These are phyloP conservation scores for Rhodotorula sp. DNA, from an alignment of 1,284 basidiomycete species.

Conservation along the genomic window DNA sequence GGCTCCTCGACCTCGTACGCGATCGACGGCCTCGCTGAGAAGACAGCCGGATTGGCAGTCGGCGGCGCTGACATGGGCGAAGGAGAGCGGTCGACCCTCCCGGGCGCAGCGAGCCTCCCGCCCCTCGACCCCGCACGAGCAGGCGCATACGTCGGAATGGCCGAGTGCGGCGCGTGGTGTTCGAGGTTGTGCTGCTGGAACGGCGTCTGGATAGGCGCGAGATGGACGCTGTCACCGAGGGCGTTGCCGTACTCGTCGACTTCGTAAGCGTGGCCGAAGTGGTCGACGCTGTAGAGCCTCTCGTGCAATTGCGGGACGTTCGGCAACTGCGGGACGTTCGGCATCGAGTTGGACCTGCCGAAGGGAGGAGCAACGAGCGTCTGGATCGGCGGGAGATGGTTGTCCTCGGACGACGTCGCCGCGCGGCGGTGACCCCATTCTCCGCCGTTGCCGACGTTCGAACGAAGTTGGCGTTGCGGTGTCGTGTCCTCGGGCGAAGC, in stretches of 20 bases:
- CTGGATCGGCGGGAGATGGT: not conserved
- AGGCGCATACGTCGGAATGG: not conserved
- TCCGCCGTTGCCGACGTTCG: no score
- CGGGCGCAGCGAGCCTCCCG: not conserved
- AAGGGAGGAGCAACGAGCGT: not conserved
- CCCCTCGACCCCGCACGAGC: not conserved
- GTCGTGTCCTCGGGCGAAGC: no score
- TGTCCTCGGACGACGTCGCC: not conserved
- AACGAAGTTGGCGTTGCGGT: no score
- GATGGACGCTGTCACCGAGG: not conserved
- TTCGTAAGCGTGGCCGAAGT: conserved; percentile 2
- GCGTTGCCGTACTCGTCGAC: conserved; percentile 12
- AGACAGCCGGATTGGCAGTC: not conserved
- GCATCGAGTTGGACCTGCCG: not conserved
- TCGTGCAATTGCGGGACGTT: not conserved
- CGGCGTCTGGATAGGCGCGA: not conserved
- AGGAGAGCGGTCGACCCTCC: not conserved
- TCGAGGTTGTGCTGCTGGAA: not conserved
- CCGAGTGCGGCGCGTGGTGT: not conserved
- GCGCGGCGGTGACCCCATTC: no score
- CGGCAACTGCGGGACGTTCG: not conserved
- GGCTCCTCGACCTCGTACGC: not conserved
- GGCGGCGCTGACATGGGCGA: not conserved
- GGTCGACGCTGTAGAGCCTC: not conserved
- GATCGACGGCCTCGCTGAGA: not conserved